Evolutionary conservation across 2,329 filamentous ascomycete genomes (phyloP).

Genomic region (Periconia digitata): DNA sequence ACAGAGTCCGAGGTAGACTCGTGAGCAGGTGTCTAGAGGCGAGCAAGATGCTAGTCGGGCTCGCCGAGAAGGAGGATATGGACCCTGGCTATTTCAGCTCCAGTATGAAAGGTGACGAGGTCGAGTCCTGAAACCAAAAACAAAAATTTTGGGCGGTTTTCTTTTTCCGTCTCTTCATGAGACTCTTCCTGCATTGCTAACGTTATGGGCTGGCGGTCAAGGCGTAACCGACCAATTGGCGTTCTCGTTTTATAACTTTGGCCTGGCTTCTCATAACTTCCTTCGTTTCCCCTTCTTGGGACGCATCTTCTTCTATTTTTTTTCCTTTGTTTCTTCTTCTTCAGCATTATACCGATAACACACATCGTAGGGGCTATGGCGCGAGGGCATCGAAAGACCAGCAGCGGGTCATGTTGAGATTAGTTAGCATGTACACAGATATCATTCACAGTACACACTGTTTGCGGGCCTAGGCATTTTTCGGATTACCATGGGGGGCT

Average conservation of each 20-base stretch:
- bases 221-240: background rate
- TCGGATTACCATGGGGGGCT: too few species aligned
- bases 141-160: background rate
- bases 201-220: background rate
- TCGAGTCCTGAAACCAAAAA: background rate
- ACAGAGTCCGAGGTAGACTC: constrained; percentile 41
- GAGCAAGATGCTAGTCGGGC: constrained; percentile 48
- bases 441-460: too few species aligned
- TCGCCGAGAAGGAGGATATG: constrained; percentile 20
- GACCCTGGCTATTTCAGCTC: constrained; percentile 27
- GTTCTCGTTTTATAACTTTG: background rate
- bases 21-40: constrained; percentile 46
- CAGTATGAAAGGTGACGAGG: constrained; percentile 28
- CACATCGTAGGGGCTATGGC: too few species aligned
- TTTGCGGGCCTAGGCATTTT: too few species aligned
- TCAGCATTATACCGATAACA: background rate
- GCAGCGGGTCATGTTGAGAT: too few species aligned
- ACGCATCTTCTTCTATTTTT: background rate
- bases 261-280: background rate
- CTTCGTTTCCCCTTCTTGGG: background rate
- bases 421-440: too few species aligned
- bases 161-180: background rate
- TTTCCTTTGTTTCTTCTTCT: background rate
- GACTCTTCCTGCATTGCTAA: too few species aligned
- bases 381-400: too few species aligned